A percentile compares a stretch with the other conserved stretches of the same genome.
phyloP scores from a whole-genome alignment of 2,329 filamentous ascomycete genomes.

The Fusarium nurragi region DNA sequence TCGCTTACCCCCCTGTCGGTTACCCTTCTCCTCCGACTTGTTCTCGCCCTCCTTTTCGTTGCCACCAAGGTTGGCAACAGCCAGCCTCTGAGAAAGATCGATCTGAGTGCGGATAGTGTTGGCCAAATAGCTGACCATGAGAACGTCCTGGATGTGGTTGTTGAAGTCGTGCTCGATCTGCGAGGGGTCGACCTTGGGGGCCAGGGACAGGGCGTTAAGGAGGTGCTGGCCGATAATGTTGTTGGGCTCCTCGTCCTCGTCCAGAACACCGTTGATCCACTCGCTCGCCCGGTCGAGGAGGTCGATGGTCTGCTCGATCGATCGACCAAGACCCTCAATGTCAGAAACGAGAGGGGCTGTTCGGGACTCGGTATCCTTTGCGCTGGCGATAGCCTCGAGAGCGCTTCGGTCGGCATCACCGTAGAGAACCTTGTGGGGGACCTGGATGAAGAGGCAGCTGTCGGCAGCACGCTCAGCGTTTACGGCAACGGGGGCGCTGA shows the following conservation, averaged over 20 bases:
- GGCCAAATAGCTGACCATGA: constrained; percentile 97
- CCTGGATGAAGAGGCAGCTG: constrained; percentile 96
- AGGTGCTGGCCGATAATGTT: constrained; percentile 94
- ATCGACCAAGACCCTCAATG: constrained; percentile 86
- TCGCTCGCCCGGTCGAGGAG: constrained; percentile 91
- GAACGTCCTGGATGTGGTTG: constrained; percentile 98
- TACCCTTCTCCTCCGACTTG: constrained; percentile 57
- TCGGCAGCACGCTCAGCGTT: constrained; percentile 95
- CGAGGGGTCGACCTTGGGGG: constrained; percentile 90
- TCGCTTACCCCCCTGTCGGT: constrained; percentile 61
- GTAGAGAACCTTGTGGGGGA: constrained; percentile 93
- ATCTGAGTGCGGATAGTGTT: constrained; percentile 99
- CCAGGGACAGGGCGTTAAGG: constrained; percentile 90
- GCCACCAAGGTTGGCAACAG: constrained; percentile 73
- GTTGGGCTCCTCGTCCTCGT: constrained; percentile 90
- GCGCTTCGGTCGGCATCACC: constrained; percentile 73
- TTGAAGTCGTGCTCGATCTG: constrained; percentile 99
- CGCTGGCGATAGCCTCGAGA: constrained; percentile 84
- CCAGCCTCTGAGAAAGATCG: constrained; percentile 93
- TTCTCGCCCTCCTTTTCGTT: constrained; percentile 61
- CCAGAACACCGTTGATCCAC: constrained; percentile 92
- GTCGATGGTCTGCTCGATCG: constrained; percentile 85
- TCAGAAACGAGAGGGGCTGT: constrained; percentile 81
- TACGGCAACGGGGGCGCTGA: constrained; percentile 92
- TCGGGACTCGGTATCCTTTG: constrained; percentile 81